Evolutionary conservation across 2,329 filamentous ascomycete genomes (phyloP), one percentile per base, ranked within the genome.

Genomic region (Penicillium freii): DNA sequence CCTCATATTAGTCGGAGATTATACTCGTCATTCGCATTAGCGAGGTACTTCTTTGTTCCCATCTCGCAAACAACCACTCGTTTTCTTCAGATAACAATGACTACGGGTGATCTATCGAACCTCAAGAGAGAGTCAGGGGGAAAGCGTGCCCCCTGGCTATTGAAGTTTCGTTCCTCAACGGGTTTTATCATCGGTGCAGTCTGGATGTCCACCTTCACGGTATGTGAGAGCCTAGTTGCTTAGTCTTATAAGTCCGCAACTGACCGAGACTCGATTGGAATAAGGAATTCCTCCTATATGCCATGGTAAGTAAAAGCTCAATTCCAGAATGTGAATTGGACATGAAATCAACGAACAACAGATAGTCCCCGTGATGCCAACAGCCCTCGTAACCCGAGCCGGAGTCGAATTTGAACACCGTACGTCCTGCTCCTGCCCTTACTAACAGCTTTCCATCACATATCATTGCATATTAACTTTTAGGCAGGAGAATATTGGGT

Each of bases 141-240:
- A 27, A 59, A 53, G 6, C 34, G 59, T 48, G 49, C 51, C 7
- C 68, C 68, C 34, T 66, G 65, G 63, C 57, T 69, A 10, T 68
- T 83, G 4, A 60, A 70, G 73, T 83, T 81, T 79, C 80, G 85
- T n/a, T 85, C 83, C 11, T 83, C 80, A 51, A 82, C 81, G 2
- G 65, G 79, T 45, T 87, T 87, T 73, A 85, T 87, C 61, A 69
- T 85, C 39, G 70, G 77, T 7, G 86, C 84, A 2, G 82, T 87
- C n/a, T 71, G 69, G 69, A 69, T 63, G 44, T 71, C 69, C 15
- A 67, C 60, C 11, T 71, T 71, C 51, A 69, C 69, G 15, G 68
- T 71, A 62, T n/a, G 64, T 62, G 27, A 13, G 23, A 33, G 34
- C 3, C 21, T 17, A n/a, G 25, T 29, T 7, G 4, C 10, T 7